Percentiles rank a stretch among this genome's conserved stretches.
These are phyloP conservation scores for Litchi chinensis DNA, from an alignment of 345 rosid genomes.

Conservation along the genomic window DNA sequence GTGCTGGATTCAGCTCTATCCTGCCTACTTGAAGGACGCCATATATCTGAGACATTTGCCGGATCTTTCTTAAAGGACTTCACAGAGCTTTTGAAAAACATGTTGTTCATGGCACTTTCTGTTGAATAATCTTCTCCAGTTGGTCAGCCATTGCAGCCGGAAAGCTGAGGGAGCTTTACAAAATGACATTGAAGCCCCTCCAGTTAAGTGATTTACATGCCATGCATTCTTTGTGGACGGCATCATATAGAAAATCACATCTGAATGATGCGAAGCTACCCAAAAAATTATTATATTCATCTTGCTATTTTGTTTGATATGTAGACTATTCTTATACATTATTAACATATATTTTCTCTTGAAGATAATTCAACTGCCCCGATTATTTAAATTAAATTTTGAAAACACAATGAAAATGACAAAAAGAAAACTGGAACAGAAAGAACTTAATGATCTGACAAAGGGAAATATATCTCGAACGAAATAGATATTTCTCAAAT, in stretches of 20 bases:
- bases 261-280: too few species aligned
- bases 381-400: too few species aligned
- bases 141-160: slow-evolving; percentile 28
- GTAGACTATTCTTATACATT: too few species aligned
- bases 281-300: too few species aligned
- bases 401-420: too few species aligned
- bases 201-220: slow-evolving; percentile 49
- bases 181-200: slow-evolving; percentile 65
- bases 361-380: too few species aligned
- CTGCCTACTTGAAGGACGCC: slow-evolving; percentile 68
- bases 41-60: slow-evolving; percentile 34
- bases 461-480: too few species aligned
- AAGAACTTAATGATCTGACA: too few species aligned
- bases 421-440: too few species aligned
- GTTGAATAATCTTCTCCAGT: slow-evolving; percentile 36
- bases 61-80: slow-evolving; percentile 41
- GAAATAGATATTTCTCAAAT: too few species aligned
- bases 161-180: slow-evolving; percentile 79
- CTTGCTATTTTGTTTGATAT: too few species aligned
- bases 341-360: too few species aligned
- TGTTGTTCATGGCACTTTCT: slow-evolving; percentile 51
- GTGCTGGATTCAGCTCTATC: slow-evolving; percentile 79
- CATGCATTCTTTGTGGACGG: slow-evolving; percentile 64
- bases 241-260: slow-evolving; percentile 21
- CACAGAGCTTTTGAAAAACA: slow-evolving; percentile 62